Conservation (phyloP, 2,329 filamentous ascomycete species). For the Hymenotorrendiella dingleyae region DNA sequence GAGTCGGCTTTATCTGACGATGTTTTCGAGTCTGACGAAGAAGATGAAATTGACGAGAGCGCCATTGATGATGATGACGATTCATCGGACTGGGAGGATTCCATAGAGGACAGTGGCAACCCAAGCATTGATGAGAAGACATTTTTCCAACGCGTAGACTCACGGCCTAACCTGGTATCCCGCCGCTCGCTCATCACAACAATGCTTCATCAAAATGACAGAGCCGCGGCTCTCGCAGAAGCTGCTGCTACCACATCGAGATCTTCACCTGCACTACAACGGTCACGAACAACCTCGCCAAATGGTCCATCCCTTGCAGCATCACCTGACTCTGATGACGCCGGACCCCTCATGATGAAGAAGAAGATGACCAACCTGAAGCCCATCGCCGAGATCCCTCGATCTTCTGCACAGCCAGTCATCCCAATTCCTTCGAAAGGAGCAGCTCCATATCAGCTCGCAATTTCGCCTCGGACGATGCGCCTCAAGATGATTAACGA, state of each 20-base stretch:
- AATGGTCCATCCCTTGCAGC: slow-evolving; percentile 59
- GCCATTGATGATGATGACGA: slow-evolving; percentile 70
- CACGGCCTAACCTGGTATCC: slow-evolving; percentile 75
- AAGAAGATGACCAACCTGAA: slow-evolving; percentile 18
- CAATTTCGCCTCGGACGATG: slow-evolving; percentile 85
- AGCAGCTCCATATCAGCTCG: slow-evolving; percentile 60
- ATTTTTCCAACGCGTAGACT: slow-evolving; percentile 88
- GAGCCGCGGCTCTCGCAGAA: slow-evolving; percentile 62
- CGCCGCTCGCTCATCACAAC: slow-evolving; percentile 84
- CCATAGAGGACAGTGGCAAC: slow-evolving; percentile 73
- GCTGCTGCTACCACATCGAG: slow-evolving; percentile 44
- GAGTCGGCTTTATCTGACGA: slow-evolving; percentile 48
- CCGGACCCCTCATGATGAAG: slow-evolving; percentile 50
- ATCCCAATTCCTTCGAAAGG: slow-evolving; percentile 57
- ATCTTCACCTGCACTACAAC: slow-evolving; percentile 47
- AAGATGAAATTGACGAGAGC: slow-evolving; percentile 71
- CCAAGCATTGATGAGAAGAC: slow-evolving; percentile 75
- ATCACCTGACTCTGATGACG: slow-evolving; percentile 36
- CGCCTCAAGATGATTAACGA: slow-evolving; percentile 92
- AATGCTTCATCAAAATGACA: slow-evolving; percentile 76
- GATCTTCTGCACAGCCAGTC: slow-evolving; percentile 68
- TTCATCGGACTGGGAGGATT: slow-evolving; percentile 53
- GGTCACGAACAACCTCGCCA: slow-evolving; percentile 60
- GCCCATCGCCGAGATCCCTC: slow-evolving; percentile 44
- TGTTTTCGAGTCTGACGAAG: slow-evolving; percentile 55